Evolutionary conservation across 768 basidiomycete species (phyloP), one percentile per base, ranked within the genome.

Genomic region (Panellus pusillus): DNA sequence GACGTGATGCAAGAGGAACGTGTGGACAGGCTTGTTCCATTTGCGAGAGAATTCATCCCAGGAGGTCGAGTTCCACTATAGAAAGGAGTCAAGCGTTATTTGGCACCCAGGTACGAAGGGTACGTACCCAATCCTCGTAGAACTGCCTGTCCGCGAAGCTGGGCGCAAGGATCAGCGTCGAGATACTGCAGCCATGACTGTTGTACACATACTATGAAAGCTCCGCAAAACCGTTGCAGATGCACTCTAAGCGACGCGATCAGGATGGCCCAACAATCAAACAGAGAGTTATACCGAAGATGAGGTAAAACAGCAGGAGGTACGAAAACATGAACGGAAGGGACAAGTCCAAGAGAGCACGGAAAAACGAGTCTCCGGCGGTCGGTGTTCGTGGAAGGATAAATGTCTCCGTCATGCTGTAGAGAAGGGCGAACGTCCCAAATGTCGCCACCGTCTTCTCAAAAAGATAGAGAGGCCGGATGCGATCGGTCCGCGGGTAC

Each of bases 1-100:
- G 29, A 99, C 94, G 66, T 99, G 97, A 11, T 93, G 85, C 15
- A 98, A 79, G 36, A 99, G 82, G 80, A 92, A 92, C n/a, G 80
- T 79, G 61, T 98, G 87, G 29, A 98, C 96, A 11, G 96, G 96
- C 60, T 91, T 93, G 73, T 98, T 98, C 96, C 97, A 98, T 73
- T 96, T 95, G 40, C 97, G 86, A 4, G 95, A 91, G 68, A 96
- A 98, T 69, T 98, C 93, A 61, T 98, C 96, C 91, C 90, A 94
- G 2, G 93, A 91, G 0, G 89, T 93, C 6, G 93, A 93, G 70
- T 98, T 98, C 96, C 96, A 98, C 90, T 83, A 74, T 59, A 29
- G 15, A 14, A 48, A 24, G 27, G 11, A 17, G 27, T 38, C 11
- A 18, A 20, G 49, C n/a, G 19, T 24, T 18, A 29, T 9, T n/a